These are phyloP conservation scores for Plectosphaerella cucumerina DNA, from an alignment of 2,329 filamentous ascomycete species.

Conservation along the genomic window DNA sequence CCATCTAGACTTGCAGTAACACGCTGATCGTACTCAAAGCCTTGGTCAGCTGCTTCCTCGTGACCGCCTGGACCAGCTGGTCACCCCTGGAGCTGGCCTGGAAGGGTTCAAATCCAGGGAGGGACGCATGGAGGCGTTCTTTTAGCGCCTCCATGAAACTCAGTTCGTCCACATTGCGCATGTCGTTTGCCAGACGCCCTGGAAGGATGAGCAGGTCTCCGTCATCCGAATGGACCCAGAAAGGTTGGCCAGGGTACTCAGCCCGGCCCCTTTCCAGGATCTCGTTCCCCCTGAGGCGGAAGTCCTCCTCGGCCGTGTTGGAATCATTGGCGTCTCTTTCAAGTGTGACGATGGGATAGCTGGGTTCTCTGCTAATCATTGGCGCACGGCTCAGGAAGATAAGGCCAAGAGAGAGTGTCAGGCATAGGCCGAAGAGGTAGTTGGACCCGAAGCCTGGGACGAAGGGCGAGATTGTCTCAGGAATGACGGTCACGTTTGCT, in stretches of 20 bases:
- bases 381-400: no score
- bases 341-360: no score
- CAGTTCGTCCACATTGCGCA: constrained; percentile 16
- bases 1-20: background rate
- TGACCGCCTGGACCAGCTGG: constrained; percentile 8
- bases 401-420: no score
- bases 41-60: constrained; percentile 14
- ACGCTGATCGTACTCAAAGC: constrained; percentile 8
- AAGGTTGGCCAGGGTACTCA: constrained; percentile 8
- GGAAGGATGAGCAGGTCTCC: constrained; percentile 15
- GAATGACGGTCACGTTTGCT: no score
- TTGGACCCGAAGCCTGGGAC: no score
- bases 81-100: background rate
- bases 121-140: constrained; percentile 7
- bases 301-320: no score
- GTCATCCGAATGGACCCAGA: constrained; percentile 12
- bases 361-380: no score
- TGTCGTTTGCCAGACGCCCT: constrained; percentile 11
- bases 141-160: constrained; percentile 9
- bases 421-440: no score
- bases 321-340: no score
- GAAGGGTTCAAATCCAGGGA: constrained; percentile 13
- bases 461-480: no score
- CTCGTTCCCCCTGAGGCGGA: no score
- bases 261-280: background rate